Conservation (phyloP, 1,139 yeast genomes). For the Schizosaccharomyces versatilis region DNA sequence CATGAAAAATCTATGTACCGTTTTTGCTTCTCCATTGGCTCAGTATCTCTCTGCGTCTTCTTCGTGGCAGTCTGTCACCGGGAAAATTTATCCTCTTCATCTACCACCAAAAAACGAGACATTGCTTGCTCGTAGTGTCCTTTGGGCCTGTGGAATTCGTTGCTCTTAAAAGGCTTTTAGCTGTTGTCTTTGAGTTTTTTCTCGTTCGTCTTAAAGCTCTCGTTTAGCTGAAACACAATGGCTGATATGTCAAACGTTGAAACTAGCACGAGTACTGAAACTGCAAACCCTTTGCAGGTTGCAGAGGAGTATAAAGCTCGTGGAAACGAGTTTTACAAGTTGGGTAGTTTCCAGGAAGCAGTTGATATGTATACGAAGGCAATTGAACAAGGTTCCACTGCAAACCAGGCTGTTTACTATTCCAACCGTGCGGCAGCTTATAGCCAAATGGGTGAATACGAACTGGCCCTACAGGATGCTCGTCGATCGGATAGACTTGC, state of each 20-base stretch:
- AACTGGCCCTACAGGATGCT: slow-evolving; percentile 34
- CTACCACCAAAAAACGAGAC: too few relatives aligned
- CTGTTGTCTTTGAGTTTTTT: too few relatives aligned
- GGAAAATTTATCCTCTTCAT: too few relatives aligned
- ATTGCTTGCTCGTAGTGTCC: too few relatives aligned
- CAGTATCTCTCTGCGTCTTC: too few relatives aligned
- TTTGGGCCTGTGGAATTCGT: too few relatives aligned
- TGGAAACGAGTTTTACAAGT: slow-evolving; percentile 23
- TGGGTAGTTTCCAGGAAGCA: slow-evolving; percentile 21
- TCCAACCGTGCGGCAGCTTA: slow-evolving; percentile 73
- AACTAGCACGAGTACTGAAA: not conserved
- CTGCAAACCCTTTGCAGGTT: not conserved
- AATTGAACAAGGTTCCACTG: slow-evolving; percentile 17
- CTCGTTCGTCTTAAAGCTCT: too few relatives aligned
- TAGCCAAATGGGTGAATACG: slow-evolving; percentile 35
- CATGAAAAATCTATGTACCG: too few relatives aligned
- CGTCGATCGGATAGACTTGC: slow-evolving; percentile 18
- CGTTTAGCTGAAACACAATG: not conserved
- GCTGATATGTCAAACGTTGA: not conserved
- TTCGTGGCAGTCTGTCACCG: too few relatives aligned
- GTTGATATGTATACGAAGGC: slow-evolving; percentile 21
- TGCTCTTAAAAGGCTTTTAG: too few relatives aligned
- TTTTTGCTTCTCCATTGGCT: too few relatives aligned
- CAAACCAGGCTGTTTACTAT: slow-evolving; percentile 26
- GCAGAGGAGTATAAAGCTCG: slow-evolving; percentile 19